Conservation (phyloP, 176 grass and related monocot genomes). For the Miscanthus lutarioriparius region DNA sequence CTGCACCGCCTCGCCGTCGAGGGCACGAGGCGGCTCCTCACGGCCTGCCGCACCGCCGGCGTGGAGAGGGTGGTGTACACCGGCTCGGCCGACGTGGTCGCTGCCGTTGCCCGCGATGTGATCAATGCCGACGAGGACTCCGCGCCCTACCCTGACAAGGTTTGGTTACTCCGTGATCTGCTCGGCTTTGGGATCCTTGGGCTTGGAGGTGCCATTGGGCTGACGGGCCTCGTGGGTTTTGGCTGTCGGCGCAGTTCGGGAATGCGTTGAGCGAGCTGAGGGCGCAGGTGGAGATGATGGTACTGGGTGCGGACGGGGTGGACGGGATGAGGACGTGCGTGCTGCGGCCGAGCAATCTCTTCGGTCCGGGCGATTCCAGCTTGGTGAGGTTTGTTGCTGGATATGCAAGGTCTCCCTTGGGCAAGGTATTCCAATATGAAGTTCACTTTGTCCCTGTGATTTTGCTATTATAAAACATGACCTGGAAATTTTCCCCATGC, state of each 20-base stretch:
- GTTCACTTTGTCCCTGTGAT: background rate
- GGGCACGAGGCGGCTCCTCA: slow-evolving; percentile 56
- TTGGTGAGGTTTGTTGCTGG: slow-evolving; percentile 56
- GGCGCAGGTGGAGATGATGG: slow-evolving; percentile 84
- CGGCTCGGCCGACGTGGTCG: slow-evolving; percentile 63
- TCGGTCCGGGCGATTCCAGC: slow-evolving; percentile 72
- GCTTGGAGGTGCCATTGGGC: background rate
- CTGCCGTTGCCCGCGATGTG: slow-evolving; percentile 44
- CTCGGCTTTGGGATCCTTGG: background rate
- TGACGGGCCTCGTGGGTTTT: slow-evolving; percentile 24
- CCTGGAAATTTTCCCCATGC: background rate
- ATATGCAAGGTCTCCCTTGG: slow-evolving; percentile 53
- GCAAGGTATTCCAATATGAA: slow-evolving; percentile 59
- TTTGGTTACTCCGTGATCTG: slow-evolving; percentile 22
- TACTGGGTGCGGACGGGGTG: slow-evolving; percentile 62
- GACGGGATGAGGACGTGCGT: slow-evolving; percentile 70
- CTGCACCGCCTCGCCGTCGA: slow-evolving; percentile 58
- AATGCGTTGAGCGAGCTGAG: slow-evolving; percentile 64
- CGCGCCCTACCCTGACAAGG: slow-evolving; percentile 68
- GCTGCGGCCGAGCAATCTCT: slow-evolving; percentile 78
- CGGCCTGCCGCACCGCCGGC: slow-evolving; percentile 47
- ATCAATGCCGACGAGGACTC: slow-evolving; percentile 53
- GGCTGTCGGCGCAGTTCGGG: slow-evolving; percentile 48
- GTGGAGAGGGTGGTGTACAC: slow-evolving; percentile 75
- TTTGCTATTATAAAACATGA: background rate